These are phyloP conservation scores for Leavenworthia alabamica DNA, from an alignment of 345 rosid species.

Conservation along the genomic window DNA sequence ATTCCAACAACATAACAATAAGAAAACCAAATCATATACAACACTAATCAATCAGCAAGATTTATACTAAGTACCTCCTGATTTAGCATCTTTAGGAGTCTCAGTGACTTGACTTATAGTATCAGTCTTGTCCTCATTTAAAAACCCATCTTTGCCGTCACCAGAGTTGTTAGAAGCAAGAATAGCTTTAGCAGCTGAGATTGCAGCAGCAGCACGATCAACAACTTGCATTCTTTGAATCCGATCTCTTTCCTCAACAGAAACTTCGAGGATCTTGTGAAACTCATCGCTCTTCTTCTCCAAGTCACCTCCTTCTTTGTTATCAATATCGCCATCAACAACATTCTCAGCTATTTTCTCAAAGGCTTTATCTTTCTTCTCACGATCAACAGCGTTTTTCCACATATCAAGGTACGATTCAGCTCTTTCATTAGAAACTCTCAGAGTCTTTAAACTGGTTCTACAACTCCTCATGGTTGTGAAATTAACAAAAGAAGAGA, in stretches of 20 bases:
- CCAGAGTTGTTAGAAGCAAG: conserved; percentile 35
- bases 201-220: conserved; percentile 80
- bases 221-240: conserved; percentile 75
- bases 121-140: background rate
- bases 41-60: conserved; percentile 1
- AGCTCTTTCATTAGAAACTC: conserved; percentile 38
- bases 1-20: background rate
- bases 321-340: conserved; percentile 7
- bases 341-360: conserved; percentile 39
- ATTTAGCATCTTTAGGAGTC: conserved; percentile 1
- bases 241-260: conserved; percentile 72
- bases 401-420: conserved; percentile 79
- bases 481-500: background rate
- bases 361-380: conserved; percentile 57
- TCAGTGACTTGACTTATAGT: background rate
- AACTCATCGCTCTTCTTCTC: conserved; percentile 77
- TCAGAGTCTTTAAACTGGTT: conserved; percentile 19
- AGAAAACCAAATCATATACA: background rate
- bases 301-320: conserved; percentile 31
- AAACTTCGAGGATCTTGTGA: conserved; percentile 54
- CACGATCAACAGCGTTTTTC: conserved; percentile 70
- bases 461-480: conserved; percentile 8
- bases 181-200: conserved; percentile 66
- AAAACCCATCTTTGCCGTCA: conserved; percentile 7
- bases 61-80: conserved; percentile 1